These are phyloP conservation scores for Aegilops umbellulata DNA, from an alignment of 176 grass and related monocot species.

Conservation along the genomic window DNA sequence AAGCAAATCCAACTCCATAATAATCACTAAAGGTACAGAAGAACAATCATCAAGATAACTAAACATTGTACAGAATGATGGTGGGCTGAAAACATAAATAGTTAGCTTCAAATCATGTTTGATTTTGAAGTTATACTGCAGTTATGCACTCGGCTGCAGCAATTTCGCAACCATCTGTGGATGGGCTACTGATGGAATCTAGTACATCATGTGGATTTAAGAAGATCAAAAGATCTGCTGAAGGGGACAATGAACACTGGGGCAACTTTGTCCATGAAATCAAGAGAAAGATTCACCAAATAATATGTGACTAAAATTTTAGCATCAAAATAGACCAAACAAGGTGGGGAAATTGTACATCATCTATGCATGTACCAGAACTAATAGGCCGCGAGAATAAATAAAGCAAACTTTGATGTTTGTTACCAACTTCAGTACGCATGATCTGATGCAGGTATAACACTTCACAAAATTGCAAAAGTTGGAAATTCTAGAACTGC, in stretches of 20 bases:
- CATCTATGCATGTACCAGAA: not conserved
- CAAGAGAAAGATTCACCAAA: not conserved
- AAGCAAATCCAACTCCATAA: not conserved
- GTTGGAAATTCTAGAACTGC: too few species aligned
- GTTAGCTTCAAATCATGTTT: not conserved
- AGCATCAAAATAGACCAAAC: not conserved
- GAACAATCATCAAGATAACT: conserved; percentile 12
- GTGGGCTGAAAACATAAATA: not conserved
- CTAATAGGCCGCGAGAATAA: not conserved
- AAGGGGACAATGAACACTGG: not conserved
- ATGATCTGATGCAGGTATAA: not conserved
- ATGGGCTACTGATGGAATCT: conserved; percentile 10
- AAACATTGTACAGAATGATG: not conserved
- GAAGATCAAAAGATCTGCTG: not conserved
- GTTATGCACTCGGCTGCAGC: not conserved
- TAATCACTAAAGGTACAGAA: conserved; percentile 3
- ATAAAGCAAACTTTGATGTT: conserved; percentile 8
- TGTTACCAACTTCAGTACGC: not conserved
- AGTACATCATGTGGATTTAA: not conserved
- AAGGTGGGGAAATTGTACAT: not conserved
- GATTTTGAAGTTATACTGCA: not conserved
- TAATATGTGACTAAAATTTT: not conserved
- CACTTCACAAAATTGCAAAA: not conserved
- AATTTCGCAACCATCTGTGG: not conserved
- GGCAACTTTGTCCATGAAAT: conserved; percentile 1